Evolutionary conservation across 495 filamentous ascomycete species (phyloP).

Genomic region (Choiromyces venosus): DNA sequence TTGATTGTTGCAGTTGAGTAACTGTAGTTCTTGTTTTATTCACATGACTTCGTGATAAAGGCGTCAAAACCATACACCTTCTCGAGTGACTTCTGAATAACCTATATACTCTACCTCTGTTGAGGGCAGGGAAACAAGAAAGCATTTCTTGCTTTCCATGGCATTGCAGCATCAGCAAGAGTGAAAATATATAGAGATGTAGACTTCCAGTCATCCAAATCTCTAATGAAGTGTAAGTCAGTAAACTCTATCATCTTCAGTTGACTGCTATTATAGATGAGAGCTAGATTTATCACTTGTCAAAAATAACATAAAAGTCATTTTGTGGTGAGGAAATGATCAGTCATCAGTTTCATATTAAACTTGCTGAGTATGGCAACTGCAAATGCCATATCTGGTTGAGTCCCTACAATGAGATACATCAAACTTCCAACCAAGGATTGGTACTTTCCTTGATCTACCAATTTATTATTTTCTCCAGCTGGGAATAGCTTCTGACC

Average conservation of each 20-base stretch:
- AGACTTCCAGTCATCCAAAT: slow-evolving; percentile 22
- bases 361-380: slow-evolving; percentile 15
- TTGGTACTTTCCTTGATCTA: no score
- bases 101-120: no score
- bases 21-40: no score
- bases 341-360: background rate
- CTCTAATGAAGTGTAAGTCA: slow-evolving; percentile 19
- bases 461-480: no score
- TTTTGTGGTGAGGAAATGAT: slow-evolving; percentile 18
- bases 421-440: slow-evolving; percentile 35
- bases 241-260: slow-evolving; percentile 6
- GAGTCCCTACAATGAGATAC: slow-evolving; percentile 35
- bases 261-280: background rate
- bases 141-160: no score
- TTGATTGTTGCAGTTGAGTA: no score
- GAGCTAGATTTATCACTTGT: background rate
- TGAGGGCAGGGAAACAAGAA: no score
- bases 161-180: slow-evolving; percentile 12
- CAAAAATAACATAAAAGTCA: slow-evolving; percentile 29
- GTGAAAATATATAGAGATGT: slow-evolving; percentile 21
- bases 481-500: background rate
- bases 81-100: no score
- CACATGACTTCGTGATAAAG: no score
- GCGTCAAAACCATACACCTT: no score
- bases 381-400: slow-evolving; percentile 35